Evolutionary conservation across 768 basidiomycete species (phyloP), one percentile per base, ranked within the genome.

Genomic region (Tephrocybe sp.): DNA sequence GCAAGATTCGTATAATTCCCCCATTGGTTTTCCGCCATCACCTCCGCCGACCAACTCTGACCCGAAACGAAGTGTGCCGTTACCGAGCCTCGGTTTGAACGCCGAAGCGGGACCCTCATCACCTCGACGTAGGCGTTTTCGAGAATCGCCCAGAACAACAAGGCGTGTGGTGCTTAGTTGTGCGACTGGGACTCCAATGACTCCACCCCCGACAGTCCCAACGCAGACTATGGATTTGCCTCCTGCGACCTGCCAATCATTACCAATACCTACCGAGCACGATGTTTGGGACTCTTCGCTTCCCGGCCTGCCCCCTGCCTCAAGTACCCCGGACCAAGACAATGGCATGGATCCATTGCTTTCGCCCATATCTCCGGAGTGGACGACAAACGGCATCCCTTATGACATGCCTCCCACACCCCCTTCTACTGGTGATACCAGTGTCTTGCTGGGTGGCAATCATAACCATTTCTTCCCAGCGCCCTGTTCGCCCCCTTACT

Each of bases 131-230:
- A 3, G 68, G 72, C 14, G 49, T 70, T 20, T 64, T 71, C 45
- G 68, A 71, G 59, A 21, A 17, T 72, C 70, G 1, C 66, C 73
- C 2, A 61, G 66, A 45, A 24, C 12, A 12, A 63, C 70, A 61
- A 64, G 63, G 25, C 65, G 67, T 51, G 58, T 58, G 58, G 64
- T 65, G 36, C 46, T 65, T 41, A 54, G 58, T 18, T 63, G 51
- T 24, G 65, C 67, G 26, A 54, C 44, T 14, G 28, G 28, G 6
- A 11, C 42, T n/a, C 75, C 68, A 2, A 64, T 70, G 51, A 73
- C 75, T 17, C 77, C 76, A 45, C 76, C 76, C 15, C 69, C 73
- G 30, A 76, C 74, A 17, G 62, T 74, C 48, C 72, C 73, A 18
- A 70, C 66, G 24, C 53, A 61, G 37, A 72, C 69, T 0, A 65